Percentiles rank a stretch among this genome's conserved stretches.
phyloP scores from a whole-genome alignment of 306 rosid genomes.

The Crotalaria pallida region DNA sequence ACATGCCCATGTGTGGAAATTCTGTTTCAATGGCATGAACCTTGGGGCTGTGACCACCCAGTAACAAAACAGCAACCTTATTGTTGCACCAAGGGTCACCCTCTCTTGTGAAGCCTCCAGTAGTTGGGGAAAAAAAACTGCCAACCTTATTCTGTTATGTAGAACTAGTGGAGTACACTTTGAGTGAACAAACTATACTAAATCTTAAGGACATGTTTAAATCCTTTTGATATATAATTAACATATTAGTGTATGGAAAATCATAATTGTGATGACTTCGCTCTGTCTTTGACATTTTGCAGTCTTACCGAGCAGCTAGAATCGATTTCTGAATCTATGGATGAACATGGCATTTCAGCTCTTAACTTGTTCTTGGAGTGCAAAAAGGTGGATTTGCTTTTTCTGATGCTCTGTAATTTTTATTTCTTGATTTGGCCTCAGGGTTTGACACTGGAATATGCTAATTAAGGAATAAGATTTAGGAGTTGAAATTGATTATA shows the following conservation, averaged over 20 bases:
- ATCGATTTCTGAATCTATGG: slow-evolving; percentile 66
- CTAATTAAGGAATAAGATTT: slow-evolving; percentile 5
- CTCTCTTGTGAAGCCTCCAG: slow-evolving; percentile 11
- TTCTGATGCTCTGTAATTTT: slow-evolving; percentile 12
- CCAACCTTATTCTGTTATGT: slow-evolving; percentile 3
- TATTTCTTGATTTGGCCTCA: slow-evolving; percentile 1
- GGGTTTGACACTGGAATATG: not conserved
- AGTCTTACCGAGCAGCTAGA: slow-evolving; percentile 94
- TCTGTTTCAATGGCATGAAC: not conserved
- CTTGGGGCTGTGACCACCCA: not conserved
- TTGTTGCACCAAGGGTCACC: not conserved
- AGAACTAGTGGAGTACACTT: not conserved
- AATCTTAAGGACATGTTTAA: slow-evolving; percentile 14
- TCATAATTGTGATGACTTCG: slow-evolving; percentile 10
- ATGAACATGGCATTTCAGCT: slow-evolving; percentile 51
- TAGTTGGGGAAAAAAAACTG: not conserved
- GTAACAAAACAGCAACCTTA: slow-evolving; percentile 1
- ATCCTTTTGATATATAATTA: slow-evolving; percentile 6
- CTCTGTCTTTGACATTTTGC: slow-evolving; percentile 36
- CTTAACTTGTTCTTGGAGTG: slow-evolving; percentile 67
- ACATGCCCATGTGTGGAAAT: not conserved
- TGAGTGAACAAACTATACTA: slow-evolving; percentile 4
- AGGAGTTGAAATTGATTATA: not conserved
- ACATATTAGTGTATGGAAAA: slow-evolving; percentile 11
- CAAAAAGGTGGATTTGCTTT: slow-evolving; percentile 53